These are phyloP conservation scores for Cercophora scortea DNA, from an alignment of 495 filamentous ascomycete genomes.

Conservation along the genomic window DNA sequence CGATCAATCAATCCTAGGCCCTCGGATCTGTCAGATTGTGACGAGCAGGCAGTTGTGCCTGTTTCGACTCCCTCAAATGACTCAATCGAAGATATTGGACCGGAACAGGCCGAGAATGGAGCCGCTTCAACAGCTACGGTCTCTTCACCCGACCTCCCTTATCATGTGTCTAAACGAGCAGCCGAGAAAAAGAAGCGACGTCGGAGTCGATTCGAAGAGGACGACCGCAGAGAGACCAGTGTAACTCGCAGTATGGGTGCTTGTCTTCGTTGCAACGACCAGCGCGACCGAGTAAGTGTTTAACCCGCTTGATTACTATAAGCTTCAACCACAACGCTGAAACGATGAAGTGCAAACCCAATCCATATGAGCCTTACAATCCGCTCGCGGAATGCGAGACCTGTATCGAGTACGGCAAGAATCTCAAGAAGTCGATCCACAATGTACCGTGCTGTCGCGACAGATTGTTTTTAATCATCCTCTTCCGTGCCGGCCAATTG, in stretches of 20 bases:
- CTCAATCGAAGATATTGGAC: neutral
- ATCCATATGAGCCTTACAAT: slow-evolving; percentile 19
- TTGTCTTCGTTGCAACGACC: slow-evolving; percentile 37
- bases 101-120: neutral
- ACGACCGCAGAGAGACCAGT: slow-evolving; percentile 19
- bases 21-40: neutral
- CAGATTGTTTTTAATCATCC: slow-evolving; percentile 27
- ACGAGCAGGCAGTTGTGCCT: neutral
- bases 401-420: slow-evolving; percentile 25
- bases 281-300: slow-evolving; percentile 33
- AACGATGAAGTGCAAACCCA: slow-evolving; percentile 10
- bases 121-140: neutral
- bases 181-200: slow-evolving; percentile 5
- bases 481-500: slow-evolving; percentile 26
- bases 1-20: neutral
- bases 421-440: slow-evolving; percentile 38
- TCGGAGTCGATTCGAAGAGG: slow-evolving; percentile 3
- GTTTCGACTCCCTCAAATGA: neutral
- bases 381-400: too few species aligned
- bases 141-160: neutral
- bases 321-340: neutral
- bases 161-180: neutral
- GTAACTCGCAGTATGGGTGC: slow-evolving; percentile 31
- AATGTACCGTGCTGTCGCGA: slow-evolving; percentile 30
- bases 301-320: neutral